A percentile compares a stretch with the other conserved stretches of the same genome.
Conservation (phyloP, 1,139 yeast species). For the Arxiozyma telluris region DNA sequence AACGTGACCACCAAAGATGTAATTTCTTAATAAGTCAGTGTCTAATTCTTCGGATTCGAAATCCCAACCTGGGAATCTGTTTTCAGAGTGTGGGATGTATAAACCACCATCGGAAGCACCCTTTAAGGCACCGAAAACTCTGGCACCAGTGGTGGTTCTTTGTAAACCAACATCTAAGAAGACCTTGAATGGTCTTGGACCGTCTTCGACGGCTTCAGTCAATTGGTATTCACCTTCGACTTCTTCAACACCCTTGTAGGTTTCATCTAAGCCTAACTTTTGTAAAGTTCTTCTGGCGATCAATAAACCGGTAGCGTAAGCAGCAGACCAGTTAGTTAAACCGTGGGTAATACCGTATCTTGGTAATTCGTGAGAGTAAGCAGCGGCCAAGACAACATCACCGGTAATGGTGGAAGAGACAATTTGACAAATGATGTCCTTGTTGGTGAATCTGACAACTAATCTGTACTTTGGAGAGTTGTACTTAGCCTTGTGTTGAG, state of each 20-base stretch:
- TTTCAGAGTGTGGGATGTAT: conserved; percentile 98
- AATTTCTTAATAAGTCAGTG: conserved; percentile 94
- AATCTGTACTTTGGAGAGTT: conserved; percentile 99
- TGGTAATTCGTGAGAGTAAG: conserved; percentile 99
- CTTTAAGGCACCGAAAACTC: conserved; percentile 98
- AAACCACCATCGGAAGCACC: conserved; percentile 99
- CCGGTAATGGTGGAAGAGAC: conserved; percentile 95
- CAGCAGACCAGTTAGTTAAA: conserved; percentile 99
- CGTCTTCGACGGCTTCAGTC: conserved; percentile 99
- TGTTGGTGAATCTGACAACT: conserved; percentile 99
- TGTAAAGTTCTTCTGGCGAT: conserved; percentile 99
- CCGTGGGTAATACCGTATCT: conserved; percentile 96
- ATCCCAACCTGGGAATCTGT: conserved; percentile 99
- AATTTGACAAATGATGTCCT: conserved; percentile 97
- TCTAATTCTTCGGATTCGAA: conserved; percentile 97
- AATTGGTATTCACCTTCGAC: conserved; percentile 98
- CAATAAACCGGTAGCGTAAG: conserved; percentile 97
- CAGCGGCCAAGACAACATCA: conserved; percentile 93
- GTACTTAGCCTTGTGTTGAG: conserved; percentile 99
- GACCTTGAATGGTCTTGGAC: conserved; percentile 99
- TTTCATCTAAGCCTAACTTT: conserved; percentile 97
- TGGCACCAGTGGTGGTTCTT: conserved; percentile 99
- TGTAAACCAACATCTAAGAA: conserved; percentile 99
- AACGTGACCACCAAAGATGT: conserved; percentile 99
- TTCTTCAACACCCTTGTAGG: conserved; percentile 98